These are phyloP conservation scores for Trametes punicea DNA, from an alignment of 768 basidiomycete genomes.

Conservation along the genomic window DNA sequence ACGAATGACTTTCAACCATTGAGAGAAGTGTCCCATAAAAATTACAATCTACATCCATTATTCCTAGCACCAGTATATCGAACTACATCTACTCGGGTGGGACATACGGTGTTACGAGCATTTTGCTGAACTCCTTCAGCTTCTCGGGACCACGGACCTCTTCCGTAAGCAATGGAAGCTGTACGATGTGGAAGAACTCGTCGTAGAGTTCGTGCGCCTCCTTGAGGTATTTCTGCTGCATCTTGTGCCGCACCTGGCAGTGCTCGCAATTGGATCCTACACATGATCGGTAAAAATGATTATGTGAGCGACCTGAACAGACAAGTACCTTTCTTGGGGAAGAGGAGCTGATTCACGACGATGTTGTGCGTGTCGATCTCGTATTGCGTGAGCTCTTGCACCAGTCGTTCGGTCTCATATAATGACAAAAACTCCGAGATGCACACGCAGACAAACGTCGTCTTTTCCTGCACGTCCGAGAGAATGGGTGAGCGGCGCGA, in stretches of 20 bases:
- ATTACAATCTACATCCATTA: slow-evolving; percentile 8
- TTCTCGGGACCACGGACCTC: slow-evolving; percentile 96
- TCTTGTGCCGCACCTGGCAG: slow-evolving; percentile 89
- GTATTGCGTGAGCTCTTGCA: slow-evolving; percentile 91
- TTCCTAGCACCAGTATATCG: neutral
- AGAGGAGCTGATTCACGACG: slow-evolving; percentile 95
- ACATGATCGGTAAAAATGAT: neutral
- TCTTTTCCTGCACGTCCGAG: slow-evolving; percentile 71
- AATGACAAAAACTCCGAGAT: slow-evolving; percentile 98
- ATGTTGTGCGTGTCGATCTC: slow-evolving; percentile 99
- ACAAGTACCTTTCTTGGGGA: slow-evolving; percentile 80
- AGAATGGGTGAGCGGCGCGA: neutral
- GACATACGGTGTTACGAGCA: slow-evolving; percentile 80
- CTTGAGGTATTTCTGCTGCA: slow-evolving; percentile 97
- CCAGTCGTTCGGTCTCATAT: slow-evolving; percentile 97
- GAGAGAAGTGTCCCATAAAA: slow-evolving; percentile 3
- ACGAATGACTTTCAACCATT: no score
- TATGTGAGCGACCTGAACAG: neutral
- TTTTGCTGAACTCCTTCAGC: slow-evolving; percentile 88
- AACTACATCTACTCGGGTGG: slow-evolving; percentile 34
- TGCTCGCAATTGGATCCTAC: slow-evolving; percentile 92
- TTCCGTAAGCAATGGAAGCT: slow-evolving; percentile 90
- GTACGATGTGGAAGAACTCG: slow-evolving; percentile 97
- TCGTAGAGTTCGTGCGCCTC: slow-evolving; percentile 98
- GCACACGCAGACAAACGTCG: slow-evolving; percentile 97